These are phyloP conservation scores for Barbatosphaeria neglecta DNA, from an alignment of 495 filamentous ascomycete species.

Conservation along the genomic window DNA sequence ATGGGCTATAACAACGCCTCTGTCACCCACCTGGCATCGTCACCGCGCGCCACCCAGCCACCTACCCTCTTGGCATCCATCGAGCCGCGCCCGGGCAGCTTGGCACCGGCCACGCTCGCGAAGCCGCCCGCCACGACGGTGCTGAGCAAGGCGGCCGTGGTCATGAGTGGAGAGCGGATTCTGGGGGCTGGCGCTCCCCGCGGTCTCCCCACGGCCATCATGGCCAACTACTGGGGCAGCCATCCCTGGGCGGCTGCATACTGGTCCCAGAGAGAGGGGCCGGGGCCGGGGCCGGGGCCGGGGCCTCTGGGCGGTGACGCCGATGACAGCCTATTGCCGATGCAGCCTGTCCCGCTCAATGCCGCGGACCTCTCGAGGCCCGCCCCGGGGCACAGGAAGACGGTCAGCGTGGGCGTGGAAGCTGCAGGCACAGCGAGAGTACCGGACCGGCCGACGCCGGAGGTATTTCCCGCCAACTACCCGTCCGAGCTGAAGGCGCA, in stretches of 20 bases:
- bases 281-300: slow-evolving; percentile 4
- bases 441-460: slow-evolving; percentile 24
- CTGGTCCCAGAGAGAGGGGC: slow-evolving; percentile 28
- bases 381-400: slow-evolving; percentile 56
- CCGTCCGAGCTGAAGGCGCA: slow-evolving; percentile 73
- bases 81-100: slow-evolving; percentile 40
- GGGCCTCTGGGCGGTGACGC: slow-evolving; percentile 43
- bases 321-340: slow-evolving; percentile 24
- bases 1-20: slow-evolving; percentile 3
- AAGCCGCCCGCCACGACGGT: slow-evolving; percentile 78
- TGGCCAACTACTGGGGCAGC: slow-evolving; percentile 90
- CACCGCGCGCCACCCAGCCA: slow-evolving; percentile 11
- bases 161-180: slow-evolving; percentile 64
- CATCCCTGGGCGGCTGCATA: slow-evolving; percentile 72
- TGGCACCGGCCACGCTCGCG: slow-evolving; percentile 75
- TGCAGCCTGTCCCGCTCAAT: slow-evolving; percentile 26
- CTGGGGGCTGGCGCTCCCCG: slow-evolving; percentile 54
- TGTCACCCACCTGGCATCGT: slow-evolving; percentile 12
- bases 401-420: slow-evolving; percentile 59
- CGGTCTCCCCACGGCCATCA: slow-evolving; percentile 65
- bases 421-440: slow-evolving; percentile 26
- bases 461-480: slow-evolving; percentile 71
- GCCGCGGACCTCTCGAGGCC: slow-evolving; percentile 12
- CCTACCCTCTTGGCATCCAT: slow-evolving; percentile 9
- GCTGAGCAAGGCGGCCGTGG: slow-evolving; percentile 76